Base-by-base conservation (phyloP, 2,329 filamentous ascomycete species). In the Pseudogymnoascus sp. region DNA sequence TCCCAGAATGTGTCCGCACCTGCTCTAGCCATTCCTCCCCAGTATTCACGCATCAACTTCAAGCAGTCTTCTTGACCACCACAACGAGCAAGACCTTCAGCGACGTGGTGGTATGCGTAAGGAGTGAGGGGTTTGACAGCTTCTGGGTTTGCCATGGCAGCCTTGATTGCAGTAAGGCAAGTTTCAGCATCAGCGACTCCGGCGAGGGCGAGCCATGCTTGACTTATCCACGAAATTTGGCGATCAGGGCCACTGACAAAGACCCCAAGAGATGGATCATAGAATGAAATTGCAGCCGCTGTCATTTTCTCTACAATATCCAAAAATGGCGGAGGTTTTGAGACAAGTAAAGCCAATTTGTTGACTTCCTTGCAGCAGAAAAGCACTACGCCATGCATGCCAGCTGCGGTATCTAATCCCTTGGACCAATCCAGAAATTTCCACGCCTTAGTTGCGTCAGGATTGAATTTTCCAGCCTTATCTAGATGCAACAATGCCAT, bases 1-100 rank as follows among this genome's bases (percentile, higher is more conserved):
- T 73, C 73, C 72, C 72, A 74, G 56, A 74, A 74, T 5, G 73
- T 73, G 63, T 74, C 72, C 5, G 71, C 72, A 1, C 72, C 73
- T 23, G 69, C 71, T 18, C 62, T 66, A 1, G 70, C 68, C 73
- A 75, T 75, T 1, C 70, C 69, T 11, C 73, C 73, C 73, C 73
- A 75, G 64, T 74, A 74, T n/a, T 66, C 69, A 59, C 23, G 62
- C 65, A 72, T 71, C 64, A 72, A 71, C 68, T 60, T 68, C 63
- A 74, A 59, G 25, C 69, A 71, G 38, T 72, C 66, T 8, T 70
- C 67, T 16, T 68, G 66, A 11, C 67, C 68, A 1, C 70, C 71
- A 2, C 68, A 69, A 1, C 64, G 63, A 3, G 71, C 66, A 12
- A 75, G 66, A 8, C 70, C 67, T 31, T 73, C 72, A 7, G 69